Evolutionary conservation across 805 yeast genomes (phyloP).

Genomic region (Metschnikowia similis): DNA sequence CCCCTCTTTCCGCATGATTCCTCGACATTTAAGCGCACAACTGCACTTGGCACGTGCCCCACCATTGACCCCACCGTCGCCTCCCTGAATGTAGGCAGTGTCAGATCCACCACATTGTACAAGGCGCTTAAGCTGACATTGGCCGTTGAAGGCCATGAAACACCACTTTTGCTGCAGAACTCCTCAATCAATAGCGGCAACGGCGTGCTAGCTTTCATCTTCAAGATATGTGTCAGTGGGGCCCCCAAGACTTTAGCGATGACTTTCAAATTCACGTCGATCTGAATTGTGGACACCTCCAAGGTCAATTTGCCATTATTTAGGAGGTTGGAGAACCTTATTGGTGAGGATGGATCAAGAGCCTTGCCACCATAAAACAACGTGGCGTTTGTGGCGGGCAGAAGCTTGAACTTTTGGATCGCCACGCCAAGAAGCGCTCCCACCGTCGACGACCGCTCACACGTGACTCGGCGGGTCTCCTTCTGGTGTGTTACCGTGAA

Average conservation of each 20-base stretch:
- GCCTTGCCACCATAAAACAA: conserved; percentile 26
- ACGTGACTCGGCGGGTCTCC: conserved; percentile 25
- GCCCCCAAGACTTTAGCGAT: conserved; percentile 6
- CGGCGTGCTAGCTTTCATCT: conserved; percentile 2
- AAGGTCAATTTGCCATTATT: conserved; percentile 33
- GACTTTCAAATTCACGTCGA: conserved; percentile 6
- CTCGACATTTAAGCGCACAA: conserved; percentile 13
- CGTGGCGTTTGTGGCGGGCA: conserved; percentile 18
- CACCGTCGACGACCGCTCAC: conserved; percentile 24
- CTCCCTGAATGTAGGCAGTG: conserved; percentile 5
- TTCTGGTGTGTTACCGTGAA: conserved; percentile 24
- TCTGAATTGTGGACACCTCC: background rate
- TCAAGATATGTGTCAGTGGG: conserved; percentile 7
- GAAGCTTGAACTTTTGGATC: conserved; percentile 25
- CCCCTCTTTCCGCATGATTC: background rate
- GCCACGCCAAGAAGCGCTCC: conserved; percentile 22
- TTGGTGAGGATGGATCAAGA: conserved; percentile 29
- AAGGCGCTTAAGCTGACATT: conserved; percentile 14
- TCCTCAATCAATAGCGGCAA: conserved; percentile 4
- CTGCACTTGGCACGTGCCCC: conserved; percentile 15
- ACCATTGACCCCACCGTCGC: conserved; percentile 11
- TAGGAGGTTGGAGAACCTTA: conserved; percentile 28
- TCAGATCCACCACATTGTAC: conserved; percentile 6
- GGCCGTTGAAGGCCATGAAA: conserved; percentile 18
- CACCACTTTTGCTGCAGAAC: conserved; percentile 5